Evolutionary conservation across 768 basidiomycete species (phyloP).

Genomic region (Lyophyllum atratum): DNA sequence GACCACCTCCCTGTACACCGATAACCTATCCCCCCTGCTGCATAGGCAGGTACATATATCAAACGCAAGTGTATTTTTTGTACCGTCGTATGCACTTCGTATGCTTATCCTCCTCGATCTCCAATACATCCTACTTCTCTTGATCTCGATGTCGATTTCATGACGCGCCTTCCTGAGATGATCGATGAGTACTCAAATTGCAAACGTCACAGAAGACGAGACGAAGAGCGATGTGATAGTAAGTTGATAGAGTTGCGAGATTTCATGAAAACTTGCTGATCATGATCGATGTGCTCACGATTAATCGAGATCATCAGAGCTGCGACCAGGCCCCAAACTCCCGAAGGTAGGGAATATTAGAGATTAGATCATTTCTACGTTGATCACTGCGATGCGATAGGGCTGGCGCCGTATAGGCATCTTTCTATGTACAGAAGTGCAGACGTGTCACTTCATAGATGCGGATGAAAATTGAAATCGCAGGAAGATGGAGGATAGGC

Average conservation of each 20-base stretch:
- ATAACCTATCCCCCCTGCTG: background rate
- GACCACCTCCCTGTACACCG: background rate
- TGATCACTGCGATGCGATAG: background rate
- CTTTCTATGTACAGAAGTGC: no score
- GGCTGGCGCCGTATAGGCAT: background rate
- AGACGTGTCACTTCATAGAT: no score
- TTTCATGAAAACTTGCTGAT: background rate
- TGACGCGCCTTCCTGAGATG: no score
- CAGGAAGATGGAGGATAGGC: background rate
- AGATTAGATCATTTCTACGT: background rate
- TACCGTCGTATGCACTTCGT: background rate
- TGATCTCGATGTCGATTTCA: background rate
- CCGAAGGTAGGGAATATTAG: background rate
- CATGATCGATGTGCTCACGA: background rate
- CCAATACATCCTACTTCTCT: background rate
- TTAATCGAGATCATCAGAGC: background rate
- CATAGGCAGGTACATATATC: background rate
- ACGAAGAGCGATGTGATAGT: background rate
- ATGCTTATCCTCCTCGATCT: background rate
- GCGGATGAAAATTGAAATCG: no score
- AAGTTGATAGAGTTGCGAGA: background rate
- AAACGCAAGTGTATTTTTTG: slow-evolving; percentile 4
- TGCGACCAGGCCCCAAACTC: no score
- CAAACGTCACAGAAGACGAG: background rate
- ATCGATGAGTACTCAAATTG: background rate